Percentiles rank a stretch among this genome's conserved stretches.
These are phyloP conservation scores for Sporothrix dimorphospora DNA, from an alignment of 2,329 filamentous ascomycete species.

Conservation along the genomic window DNA sequence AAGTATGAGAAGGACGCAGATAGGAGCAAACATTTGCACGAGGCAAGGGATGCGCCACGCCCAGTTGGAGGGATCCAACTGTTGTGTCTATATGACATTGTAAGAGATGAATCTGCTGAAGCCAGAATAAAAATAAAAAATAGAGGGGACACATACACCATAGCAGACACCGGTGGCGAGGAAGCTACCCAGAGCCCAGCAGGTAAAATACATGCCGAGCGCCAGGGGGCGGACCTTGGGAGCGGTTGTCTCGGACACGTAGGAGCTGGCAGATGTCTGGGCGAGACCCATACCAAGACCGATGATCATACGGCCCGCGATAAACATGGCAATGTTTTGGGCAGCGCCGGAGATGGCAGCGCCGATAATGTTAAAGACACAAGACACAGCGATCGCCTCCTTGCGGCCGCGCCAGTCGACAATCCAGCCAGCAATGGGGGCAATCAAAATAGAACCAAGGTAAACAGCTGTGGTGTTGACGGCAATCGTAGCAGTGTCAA, in stretches of 20 bases:
- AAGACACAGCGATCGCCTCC: conserved; percentile 28
- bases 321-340: conserved; percentile 39
- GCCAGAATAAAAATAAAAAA: not conserved
- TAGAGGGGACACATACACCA: conserved; percentile 32
- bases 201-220: conserved; percentile 32
- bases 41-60: conserved; percentile 35
- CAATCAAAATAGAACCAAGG: conserved; percentile 36
- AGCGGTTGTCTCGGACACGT: conserved; percentile 33
- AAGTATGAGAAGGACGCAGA: conserved; percentile 32
- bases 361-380: conserved; percentile 36
- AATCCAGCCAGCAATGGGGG: conserved; percentile 34
- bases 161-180: conserved; percentile 36
- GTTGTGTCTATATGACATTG: conserved; percentile 19
- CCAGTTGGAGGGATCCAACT: conserved; percentile 31
- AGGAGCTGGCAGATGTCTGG: conserved; percentile 31
- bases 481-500: conserved; percentile 41
- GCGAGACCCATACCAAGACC: conserved; percentile 36
- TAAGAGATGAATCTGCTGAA: not conserved
- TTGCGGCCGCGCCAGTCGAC: conserved; percentile 38
- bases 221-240: conserved; percentile 31
- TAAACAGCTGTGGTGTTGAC: conserved; percentile 40
- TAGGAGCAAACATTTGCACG: conserved; percentile 34
- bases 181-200: conserved; percentile 33
- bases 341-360: conserved; percentile 35
- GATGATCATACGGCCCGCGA: conserved; percentile 37